Conservation (phyloP, 345 rosid species). For the Arabidopsis thaliana region TAIR10.1 NC_003070.9:18534501-18535000, state of each 20-base stretch:
- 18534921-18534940: conserved; percentile 32
- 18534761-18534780: conserved; percentile 91
- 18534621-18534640: conserved; percentile 46
- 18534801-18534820: conserved; percentile 23
- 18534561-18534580: conserved; percentile 19
- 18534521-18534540: conserved; percentile 26
- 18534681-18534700: conserved; percentile 94
- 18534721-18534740: conserved; percentile 98
- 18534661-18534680: conserved; percentile 98
- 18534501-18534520: conserved; percentile 32
- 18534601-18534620: conserved; percentile 9
- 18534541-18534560: conserved; percentile 25
- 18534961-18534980: conserved; percentile 24
- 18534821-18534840: conserved; percentile 20
- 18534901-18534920: conserved; percentile 18
- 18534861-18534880: conserved; percentile 23
- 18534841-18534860: conserved; percentile 16
- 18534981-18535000: conserved; percentile 20
- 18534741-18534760: conserved; percentile 91
- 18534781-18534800: conserved; percentile 11
- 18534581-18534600: conserved; percentile 19
- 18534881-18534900: conserved; percentile 4
- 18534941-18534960: conserved; percentile 23
- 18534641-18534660: conserved; percentile 99
- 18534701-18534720: conserved; percentile 97